Evolutionary conservation across 345 rosid species (phyloP).

Genomic region (Psidium guajava): DNA sequence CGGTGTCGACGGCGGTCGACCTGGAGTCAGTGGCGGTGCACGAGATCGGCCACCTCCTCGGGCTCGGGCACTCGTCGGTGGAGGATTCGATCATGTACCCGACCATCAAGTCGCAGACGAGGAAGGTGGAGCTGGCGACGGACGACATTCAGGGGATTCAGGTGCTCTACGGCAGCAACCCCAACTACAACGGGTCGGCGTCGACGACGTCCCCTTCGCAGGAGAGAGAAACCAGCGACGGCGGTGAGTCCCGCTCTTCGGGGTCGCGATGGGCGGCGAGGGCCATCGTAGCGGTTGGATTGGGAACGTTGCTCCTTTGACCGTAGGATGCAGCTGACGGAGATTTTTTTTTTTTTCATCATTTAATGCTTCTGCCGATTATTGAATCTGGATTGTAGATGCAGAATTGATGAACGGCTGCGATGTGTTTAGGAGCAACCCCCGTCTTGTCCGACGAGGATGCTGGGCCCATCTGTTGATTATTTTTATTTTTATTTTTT

Average conservation of each 20-base stretch:
- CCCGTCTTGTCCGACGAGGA: not conserved
- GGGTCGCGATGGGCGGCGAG: not conserved
- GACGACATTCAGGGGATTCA: slow-evolving; percentile 77
- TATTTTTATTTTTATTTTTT: not conserved
- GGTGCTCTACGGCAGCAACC: slow-evolving; percentile 65
- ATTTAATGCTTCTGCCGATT: not conserved
- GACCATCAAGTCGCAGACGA: slow-evolving; percentile 46
- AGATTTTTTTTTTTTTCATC: not conserved
- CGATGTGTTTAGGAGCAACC: not conserved
- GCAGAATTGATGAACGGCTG: not conserved
- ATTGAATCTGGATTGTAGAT: not conserved
- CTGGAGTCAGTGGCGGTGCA: slow-evolving; percentile 90
- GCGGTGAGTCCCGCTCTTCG: slow-evolving; percentile 7
- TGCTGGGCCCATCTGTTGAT: not conserved
- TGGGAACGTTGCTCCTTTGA: slow-evolving; percentile 11
- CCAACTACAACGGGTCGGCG: slow-evolving; percentile 36
- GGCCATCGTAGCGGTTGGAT: slow-evolving; percentile 27
- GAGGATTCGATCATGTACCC: slow-evolving; percentile 81
- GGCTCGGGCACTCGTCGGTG: slow-evolving; percentile 84
- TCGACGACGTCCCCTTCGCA: slow-evolving; percentile 21
- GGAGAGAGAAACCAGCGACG: slow-evolving; percentile 33
- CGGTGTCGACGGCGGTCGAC: slow-evolving; percentile 46
- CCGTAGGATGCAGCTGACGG: not conserved
- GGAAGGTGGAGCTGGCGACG: slow-evolving; percentile 40
- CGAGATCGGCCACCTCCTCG: slow-evolving; percentile 90